Base-by-base conservation (phyloP, 1,284 basidiomycete species). In the Microbotryomycetes sp. region DNA sequence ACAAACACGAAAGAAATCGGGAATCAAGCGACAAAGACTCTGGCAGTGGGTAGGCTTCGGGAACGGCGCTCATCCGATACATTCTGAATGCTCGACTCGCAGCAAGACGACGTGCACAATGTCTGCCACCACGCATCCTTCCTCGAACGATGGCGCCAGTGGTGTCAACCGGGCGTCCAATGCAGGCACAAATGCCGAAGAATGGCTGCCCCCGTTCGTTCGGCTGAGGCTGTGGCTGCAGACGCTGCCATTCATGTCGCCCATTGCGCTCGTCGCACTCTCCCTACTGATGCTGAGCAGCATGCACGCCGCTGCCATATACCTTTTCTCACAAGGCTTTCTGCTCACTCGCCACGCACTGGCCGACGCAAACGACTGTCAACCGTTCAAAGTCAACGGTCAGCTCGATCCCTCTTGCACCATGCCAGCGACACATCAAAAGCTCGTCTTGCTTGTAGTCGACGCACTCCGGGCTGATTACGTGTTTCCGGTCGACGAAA, bases 381-480 rank as follows among this genome's bases (percentile, higher is more conserved):
- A 55, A 21, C 72, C 78, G 28, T 76, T 79, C 9, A 26, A 61
- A 7, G 47, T 64, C 1, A 70, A 72, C 21, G 83, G 81, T 61
- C 79, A 79, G 1, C 59, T 69, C 48, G 66, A 73, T 54, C 68
- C 72, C 16, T 57, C 67, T 3, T 65, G 72, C 18, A 75, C 76
- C 3, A 73, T 89, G 1, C 73, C 79, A 0, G 77, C 84, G 0
- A 88, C 86, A 0, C 88, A 92, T 77, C 81, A 81, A 66, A 84
- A 88, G 67, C 87, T 88, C 7, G 81, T 98, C 31, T 66, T 97
- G 30, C 80, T 97, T 70, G 83, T 97, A 61, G 88, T 99, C 66
- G 96, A 98, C 75, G 84, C 96, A 0, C 81, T 98, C 21, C 85
- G 96, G 1, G 96, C 91, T 73, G 94, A 99, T 77, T 98, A 97